phyloP scores from a whole-genome alignment of 805 yeast genomes.

The Kockiozyma suomiensis region DNA sequence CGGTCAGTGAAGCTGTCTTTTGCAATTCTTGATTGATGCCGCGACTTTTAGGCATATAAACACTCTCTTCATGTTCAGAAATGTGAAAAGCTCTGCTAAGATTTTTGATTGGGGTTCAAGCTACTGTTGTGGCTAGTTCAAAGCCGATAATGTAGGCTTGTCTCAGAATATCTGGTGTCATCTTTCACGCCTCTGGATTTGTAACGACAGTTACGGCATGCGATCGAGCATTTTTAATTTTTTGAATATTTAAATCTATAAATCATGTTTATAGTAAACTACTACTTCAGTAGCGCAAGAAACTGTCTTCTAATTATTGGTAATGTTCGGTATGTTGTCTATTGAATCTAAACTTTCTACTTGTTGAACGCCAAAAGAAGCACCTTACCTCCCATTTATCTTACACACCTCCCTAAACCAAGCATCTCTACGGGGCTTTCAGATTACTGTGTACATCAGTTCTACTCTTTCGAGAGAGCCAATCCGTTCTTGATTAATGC shows the following conservation, averaged over 20 bases:
- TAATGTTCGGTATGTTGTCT: too few relatives aligned
- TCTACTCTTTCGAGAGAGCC: not conserved
- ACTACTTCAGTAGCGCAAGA: too few relatives aligned
- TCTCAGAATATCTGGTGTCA: conserved; percentile 2
- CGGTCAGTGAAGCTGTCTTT: not conserved
- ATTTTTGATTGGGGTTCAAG: not conserved
- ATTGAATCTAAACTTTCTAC: too few relatives aligned
- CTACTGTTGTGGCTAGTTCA: conserved; percentile 1
- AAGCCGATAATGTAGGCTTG: conserved; percentile 12
- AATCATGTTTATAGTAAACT: conserved; percentile 10
- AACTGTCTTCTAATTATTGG: too few relatives aligned
- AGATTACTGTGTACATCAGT: too few relatives aligned
- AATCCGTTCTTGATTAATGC: not conserved
- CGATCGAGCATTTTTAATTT: not conserved
- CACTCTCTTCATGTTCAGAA: not conserved
- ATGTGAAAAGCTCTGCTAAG: not conserved
- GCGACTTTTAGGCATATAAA: not conserved
- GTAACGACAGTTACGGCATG: not conserved
- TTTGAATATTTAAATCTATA: not conserved
- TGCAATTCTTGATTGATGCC: not conserved
- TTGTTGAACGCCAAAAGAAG: too few relatives aligned
- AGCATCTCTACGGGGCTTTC: not conserved
- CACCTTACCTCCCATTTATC: too few relatives aligned
- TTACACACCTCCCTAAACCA: too few relatives aligned
- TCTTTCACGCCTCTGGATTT: too few relatives aligned